These are phyloP conservation scores for Claviceps africana DNA, from an alignment of 2,329 filamentous ascomycete species.

Conservation along the genomic window DNA sequence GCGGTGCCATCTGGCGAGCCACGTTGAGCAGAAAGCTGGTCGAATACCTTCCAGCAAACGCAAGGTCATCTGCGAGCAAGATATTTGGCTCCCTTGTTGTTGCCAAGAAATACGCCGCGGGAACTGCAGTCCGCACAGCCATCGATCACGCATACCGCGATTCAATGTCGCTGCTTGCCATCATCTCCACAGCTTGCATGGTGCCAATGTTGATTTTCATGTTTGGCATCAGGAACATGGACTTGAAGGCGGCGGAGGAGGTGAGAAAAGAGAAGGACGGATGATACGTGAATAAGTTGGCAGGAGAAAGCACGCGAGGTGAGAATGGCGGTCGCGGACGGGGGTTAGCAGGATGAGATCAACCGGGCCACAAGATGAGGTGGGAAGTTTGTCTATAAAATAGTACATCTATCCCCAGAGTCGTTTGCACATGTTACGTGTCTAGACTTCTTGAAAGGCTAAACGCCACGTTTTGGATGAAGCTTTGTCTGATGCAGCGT, in stretches of 20 bases:
- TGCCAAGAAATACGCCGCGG: slow-evolving; percentile 8
- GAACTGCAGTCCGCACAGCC: slow-evolving; percentile 5
- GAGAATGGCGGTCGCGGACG: not conserved
- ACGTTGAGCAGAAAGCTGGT: slow-evolving; percentile 11
- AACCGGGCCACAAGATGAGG: not conserved
- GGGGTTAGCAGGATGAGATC: not conserved
- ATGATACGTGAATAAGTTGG: not conserved
- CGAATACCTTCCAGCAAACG: slow-evolving; percentile 9
- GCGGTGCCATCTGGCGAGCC: slow-evolving; percentile 20
- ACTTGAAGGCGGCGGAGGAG: slow-evolving; percentile 1
- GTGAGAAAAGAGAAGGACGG: not conserved
- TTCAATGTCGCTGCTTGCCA: slow-evolving; percentile 10
- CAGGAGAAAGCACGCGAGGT: not conserved
- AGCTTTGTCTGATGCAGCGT: too few species aligned
- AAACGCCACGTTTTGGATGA: too few species aligned
- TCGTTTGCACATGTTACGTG: too few species aligned
- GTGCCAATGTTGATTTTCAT: slow-evolving; percentile 8
- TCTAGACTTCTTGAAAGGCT: too few species aligned
- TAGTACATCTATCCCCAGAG: too few species aligned
- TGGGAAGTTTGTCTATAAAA: too few species aligned
- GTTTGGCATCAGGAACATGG: slow-evolving; percentile 10
- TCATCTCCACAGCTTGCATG: slow-evolving; percentile 8
- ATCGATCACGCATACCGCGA: slow-evolving; percentile 10
- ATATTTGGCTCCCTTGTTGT: slow-evolving; percentile 15
- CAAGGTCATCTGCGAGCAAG: slow-evolving; percentile 6